Base-by-base conservation (phyloP, 2,329 filamentous ascomycete genomes). In the Ophiocordyceps camponoti-leonardi region DNA sequence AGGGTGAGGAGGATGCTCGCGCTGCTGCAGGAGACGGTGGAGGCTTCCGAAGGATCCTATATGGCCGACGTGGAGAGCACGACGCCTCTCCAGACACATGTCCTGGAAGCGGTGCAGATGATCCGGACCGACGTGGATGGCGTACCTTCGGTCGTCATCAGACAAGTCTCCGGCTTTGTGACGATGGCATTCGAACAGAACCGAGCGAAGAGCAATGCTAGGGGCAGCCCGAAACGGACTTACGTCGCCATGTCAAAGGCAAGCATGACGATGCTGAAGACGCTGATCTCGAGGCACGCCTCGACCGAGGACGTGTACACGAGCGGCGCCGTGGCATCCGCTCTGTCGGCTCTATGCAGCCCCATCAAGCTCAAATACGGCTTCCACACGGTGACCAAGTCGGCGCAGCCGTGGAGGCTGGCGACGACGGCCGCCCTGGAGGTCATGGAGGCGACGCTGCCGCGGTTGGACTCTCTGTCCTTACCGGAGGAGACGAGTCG, bases 171-270 rank as follows among this genome's bases (percentile, higher is more conserved):
- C 1, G 75, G 83, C 44, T 78, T 94, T 48, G 73, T 79, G 10
- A 72, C 76, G 2, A 67, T 94, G 31, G 81, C 86, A 1, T 88
- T 85, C 52, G 61, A 67, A 0, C 58, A 62, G 47, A 55, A 65
- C 47, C 46, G 55, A 49, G 20, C 61, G 49, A 46, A 63, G 50
- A 52, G 53, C 13, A 61, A 65, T 13, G 51, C 45, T 3, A 43
- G 56, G 13, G 52, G 45, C 3, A 43, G 56, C 1, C 56, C 65
- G 44, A 77, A 77, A 47, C 83, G 86, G 7, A 94, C 86, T 0
- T 96, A 87, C 57, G 79, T 98, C 46, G 90, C 92, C 31, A 75
- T 96, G 56, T 86, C 88, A 1, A 94, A 92, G 60, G 76, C 77
- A 19, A 79, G 82, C 48, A 92, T 94, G 72, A 66, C 71, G 2